Evolutionary conservation across 2,329 filamentous ascomycete species (phyloP).

Genomic region (Phaeophleospora eucalypticola): DNA sequence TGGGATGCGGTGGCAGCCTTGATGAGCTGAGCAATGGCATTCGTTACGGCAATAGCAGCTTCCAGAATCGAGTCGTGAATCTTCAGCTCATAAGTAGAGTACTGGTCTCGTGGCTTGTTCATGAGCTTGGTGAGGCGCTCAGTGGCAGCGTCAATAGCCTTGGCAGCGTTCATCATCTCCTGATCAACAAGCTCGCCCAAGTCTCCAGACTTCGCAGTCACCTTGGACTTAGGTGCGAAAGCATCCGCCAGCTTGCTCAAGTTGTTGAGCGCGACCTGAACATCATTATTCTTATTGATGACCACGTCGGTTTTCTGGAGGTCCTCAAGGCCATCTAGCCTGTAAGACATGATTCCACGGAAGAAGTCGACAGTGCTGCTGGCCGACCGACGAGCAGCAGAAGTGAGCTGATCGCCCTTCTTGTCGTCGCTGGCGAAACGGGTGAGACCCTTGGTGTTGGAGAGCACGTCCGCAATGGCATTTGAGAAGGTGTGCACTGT

Average conservation of each 20-base stretch:
- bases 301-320: constrained; percentile 95
- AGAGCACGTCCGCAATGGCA: constrained; percentile 86
- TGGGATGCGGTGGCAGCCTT: constrained; percentile 90
- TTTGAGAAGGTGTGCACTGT: constrained; percentile 87
- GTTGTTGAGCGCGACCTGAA: constrained; percentile 88
- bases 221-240: constrained; percentile 84
- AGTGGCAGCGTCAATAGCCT: constrained; percentile 89
- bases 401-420: constrained; percentile 81
- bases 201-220: constrained; percentile 74
- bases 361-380: constrained; percentile 90
- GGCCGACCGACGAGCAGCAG: constrained; percentile 77
- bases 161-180: constrained; percentile 88
- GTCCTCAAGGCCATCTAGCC: constrained; percentile 82
- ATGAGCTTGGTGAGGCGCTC: constrained; percentile 84
- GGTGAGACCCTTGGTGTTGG: constrained; percentile 92
- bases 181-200: constrained; percentile 88
- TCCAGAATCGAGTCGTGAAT: constrained; percentile 95
- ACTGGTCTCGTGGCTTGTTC: constrained; percentile 94
- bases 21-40: constrained; percentile 89
- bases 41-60: constrained; percentile 87
- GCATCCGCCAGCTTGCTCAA: constrained; percentile 89
- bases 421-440: constrained; percentile 93
- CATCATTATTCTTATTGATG: constrained; percentile 94
- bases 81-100: constrained; percentile 91
- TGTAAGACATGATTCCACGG: constrained; percentile 87